Base-by-base conservation (phyloP, 2,329 filamentous ascomycete species). In the Eutypa lata region DNA sequence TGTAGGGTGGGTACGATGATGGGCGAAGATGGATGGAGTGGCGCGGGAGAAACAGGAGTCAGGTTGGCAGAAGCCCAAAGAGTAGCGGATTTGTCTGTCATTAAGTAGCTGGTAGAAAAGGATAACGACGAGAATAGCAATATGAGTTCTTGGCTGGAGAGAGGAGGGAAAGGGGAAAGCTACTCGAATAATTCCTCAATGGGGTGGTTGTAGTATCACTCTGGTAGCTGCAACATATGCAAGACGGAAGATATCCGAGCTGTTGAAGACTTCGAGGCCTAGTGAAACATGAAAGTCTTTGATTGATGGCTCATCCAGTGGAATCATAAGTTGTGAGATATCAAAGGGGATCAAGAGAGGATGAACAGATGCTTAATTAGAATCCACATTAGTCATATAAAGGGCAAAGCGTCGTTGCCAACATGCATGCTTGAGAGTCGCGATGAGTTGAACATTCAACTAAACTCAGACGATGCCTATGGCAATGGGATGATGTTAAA, bases 51-150 rank as follows among this genome's bases (percentile, higher is more conserved):
- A 48, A 81, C 64, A 13, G 78, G 79, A 47, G 73, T 79, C 53
- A 82, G 70, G 66, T 76, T 72, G 69, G 78, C 78, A 61, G 77
- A 74, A 61, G 78, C 79, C 74, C 78, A 73, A 57, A 80, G 63
- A 64, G 76, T 71, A 46, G 76, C 74, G 53, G 75, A 68, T 55
- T 66, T 69, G 56, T 75, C 73, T 65, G 71, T 72, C 77, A 81
- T 80, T 74, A 73, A 60, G 26, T 18, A 49, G 50, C 42, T 56
- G 50, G 14, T 37, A 24, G n/a, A 49, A 44, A 35, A 54, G 18
- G 33, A 48, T n/a, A 49, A 40, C 47, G 35, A n/a, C 19, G 44
- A 33, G 16, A 43, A 24, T 14, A 40, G 16, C 7, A 16, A 46
- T 21, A 42, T 42, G 8, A 42, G 14, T 21, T 18, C n/a, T 42